Evolutionary conservation across 306 rosid species (phyloP).

Genomic region (Castanea mollissima): DNA sequence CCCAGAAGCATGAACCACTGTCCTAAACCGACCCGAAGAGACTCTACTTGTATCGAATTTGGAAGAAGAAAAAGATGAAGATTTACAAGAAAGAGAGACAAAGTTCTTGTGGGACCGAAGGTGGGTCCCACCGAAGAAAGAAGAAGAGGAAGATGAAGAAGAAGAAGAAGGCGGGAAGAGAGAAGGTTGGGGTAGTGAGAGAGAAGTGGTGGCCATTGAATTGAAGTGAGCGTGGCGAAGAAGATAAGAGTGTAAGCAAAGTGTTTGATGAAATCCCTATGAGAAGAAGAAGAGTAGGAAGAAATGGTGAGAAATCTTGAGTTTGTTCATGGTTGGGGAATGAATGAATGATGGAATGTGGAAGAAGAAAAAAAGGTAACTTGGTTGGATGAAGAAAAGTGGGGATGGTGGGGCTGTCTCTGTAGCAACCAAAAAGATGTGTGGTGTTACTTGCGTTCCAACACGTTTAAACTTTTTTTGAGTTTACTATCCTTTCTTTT

Average conservation of each 20-base stretch:
- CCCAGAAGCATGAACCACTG: conserved; percentile 63
- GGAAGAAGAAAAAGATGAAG: conserved; percentile 11
- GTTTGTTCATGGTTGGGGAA: conserved; percentile 15
- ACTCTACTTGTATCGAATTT: conserved; percentile 21
- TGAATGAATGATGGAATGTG: neutral
- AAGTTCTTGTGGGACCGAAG: conserved; percentile 47
- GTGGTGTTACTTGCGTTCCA: conserved; percentile 16
- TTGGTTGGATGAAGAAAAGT: neutral
- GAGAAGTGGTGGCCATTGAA: conserved; percentile 63
- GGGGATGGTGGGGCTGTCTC: neutral
- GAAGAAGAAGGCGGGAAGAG: conserved; percentile 35
- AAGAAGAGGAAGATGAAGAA: conserved; percentile 36
- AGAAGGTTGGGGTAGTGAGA: conserved; percentile 47
- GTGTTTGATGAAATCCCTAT: conserved; percentile 12
- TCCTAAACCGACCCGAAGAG: conserved; percentile 41
- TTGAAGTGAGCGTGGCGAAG: neutral
- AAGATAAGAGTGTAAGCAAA: neutral
- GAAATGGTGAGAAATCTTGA: neutral
- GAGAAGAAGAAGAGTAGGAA: conserved; percentile 3
- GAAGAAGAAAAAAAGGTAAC: neutral
- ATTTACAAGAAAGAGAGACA: conserved; percentile 31
- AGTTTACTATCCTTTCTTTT: too few relatives aligned
- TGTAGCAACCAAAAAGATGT: conserved; percentile 4
- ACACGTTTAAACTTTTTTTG: neutral
- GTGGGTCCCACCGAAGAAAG: conserved; percentile 42